Base-by-base conservation (phyloP, 352 stramenopile genomes). In the Peronospora destructor region DNA sequence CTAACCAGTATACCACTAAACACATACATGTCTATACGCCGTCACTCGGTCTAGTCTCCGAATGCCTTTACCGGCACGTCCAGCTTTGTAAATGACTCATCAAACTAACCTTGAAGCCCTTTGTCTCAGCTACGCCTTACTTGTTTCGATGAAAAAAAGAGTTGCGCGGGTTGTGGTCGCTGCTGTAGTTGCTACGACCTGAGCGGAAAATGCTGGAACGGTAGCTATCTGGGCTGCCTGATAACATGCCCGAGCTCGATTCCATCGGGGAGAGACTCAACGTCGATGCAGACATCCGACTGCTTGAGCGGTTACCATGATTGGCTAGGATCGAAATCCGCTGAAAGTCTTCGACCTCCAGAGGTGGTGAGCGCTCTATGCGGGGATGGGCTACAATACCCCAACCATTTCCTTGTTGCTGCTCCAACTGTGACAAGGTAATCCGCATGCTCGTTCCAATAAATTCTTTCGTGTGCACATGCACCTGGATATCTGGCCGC, bases 401-500 rank as follows among this genome's bases (percentile, higher is more conserved):
- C 21, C 51, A 44, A 21, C 48, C 34, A n/a, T 21, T 38, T 21
- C 46, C 46, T 26, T 59, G 38, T 21, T 58, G 66, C 30, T 60
- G 64, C 28, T 90, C 76, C 28, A 80, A 44, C 38, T 82, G 68
- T 6, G 79, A 85, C 44, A 94, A 48, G 10, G 83, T 94, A 46
- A 94, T 94, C 16, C 83, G 76, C 83, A 94, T 94, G 33, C 83
- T 94, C 36, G 83, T 94, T 13, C 83, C 83, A 52, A 94, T 94
- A 60, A 94, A 94, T 45, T 94, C 83, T 53, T 94, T 94, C 23
- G 83, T 94, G 58, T 94, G 83, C 19, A 94, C 83, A 41, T 94
- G 83, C 5, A 94, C 83, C 47, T 91, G 80, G 39, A 94, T 76
- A 45, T 94, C 80, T 17, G 73, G 70, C 10, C 83, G 72, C 57